Evolutionary conservation across 106 monocot species (phyloP).

Genomic region (Cymbidium sinense): DNA sequence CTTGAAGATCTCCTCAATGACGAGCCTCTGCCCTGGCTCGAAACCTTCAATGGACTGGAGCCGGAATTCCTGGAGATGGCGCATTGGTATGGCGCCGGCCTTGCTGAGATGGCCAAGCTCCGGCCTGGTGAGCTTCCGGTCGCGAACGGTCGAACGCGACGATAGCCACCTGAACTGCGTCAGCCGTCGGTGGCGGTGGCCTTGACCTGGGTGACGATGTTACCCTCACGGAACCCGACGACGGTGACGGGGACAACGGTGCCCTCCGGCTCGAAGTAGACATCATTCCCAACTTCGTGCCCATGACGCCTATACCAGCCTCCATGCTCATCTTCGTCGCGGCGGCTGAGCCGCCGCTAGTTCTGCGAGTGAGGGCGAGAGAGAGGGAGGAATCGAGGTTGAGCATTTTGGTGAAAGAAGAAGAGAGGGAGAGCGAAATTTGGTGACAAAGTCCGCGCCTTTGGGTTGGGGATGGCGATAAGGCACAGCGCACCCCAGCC

Average conservation of each 20-base stretch:
- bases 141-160: conserved; percentile 60
- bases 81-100: conserved; percentile 70
- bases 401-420: background rate
- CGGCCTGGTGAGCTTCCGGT: conserved; percentile 78
- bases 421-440: background rate
- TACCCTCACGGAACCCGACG: conserved; percentile 94
- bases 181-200: conserved; percentile 83
- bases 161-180: conserved; percentile 92
- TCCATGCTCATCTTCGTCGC: conserved; percentile 57
- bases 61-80: conserved; percentile 90
- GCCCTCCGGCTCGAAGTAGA: conserved; percentile 77
- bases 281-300: conserved; percentile 98
- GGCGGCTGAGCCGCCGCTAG: background rate
- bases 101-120: conserved; percentile 89
- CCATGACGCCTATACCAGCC: conserved; percentile 90
- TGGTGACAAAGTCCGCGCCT: background rate
- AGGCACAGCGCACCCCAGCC: background rate
- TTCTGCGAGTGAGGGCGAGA: conserved; percentile 12
- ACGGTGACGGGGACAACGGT: conserved; percentile 89
- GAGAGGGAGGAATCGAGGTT: background rate
- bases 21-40: conserved; percentile 71
- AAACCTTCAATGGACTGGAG: conserved; percentile 62
- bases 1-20: conserved; percentile 72
- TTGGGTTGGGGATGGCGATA: conserved; percentile 7
- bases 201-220: conserved; percentile 96